Evolutionary conservation across 495 filamentous ascomycete species (phyloP).

Genomic region (Aspergillus incahuasiensis): DNA sequence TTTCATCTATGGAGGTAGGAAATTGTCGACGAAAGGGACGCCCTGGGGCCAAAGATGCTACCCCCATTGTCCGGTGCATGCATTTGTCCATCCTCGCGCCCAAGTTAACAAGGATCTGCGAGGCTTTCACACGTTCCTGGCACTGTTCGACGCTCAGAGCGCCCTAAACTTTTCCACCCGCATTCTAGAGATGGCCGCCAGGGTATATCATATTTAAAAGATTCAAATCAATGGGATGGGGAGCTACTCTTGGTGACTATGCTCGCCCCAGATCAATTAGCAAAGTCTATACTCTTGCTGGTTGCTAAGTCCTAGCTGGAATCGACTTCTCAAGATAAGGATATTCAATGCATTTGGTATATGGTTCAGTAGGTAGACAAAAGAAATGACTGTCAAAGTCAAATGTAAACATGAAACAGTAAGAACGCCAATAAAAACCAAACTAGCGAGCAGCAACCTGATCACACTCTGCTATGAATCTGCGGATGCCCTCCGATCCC

Average conservation of each 20-base stretch:
- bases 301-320: background rate
- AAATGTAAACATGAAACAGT: conserved; percentile 5
- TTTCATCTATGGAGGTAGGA: too few species aligned
- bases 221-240: too few species aligned
- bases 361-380: conserved; percentile 6
- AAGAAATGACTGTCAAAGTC: conserved; percentile 23
- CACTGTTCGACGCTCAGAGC: conserved; percentile 2
- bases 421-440: background rate
- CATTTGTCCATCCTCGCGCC: too few species aligned
- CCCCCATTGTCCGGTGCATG: background rate
- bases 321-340: background rate
- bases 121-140: background rate
- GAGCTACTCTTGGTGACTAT: too few species aligned
- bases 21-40: too few species aligned
- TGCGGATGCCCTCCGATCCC: conserved; percentile 79
- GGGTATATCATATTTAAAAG: background rate
- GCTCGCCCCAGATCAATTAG: too few species aligned
- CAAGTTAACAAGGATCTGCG: background rate
- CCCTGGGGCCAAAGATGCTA: too few species aligned
- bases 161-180: conserved; percentile 3
- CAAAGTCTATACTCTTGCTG: too few species aligned
- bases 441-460: conserved; percentile 33
- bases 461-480: conserved; percentile 84
- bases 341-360: background rate
- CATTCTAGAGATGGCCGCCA: background rate